Conservation (phyloP, 2,329 filamentous ascomycete genomes). For the Diaporthe sp. region DNA sequence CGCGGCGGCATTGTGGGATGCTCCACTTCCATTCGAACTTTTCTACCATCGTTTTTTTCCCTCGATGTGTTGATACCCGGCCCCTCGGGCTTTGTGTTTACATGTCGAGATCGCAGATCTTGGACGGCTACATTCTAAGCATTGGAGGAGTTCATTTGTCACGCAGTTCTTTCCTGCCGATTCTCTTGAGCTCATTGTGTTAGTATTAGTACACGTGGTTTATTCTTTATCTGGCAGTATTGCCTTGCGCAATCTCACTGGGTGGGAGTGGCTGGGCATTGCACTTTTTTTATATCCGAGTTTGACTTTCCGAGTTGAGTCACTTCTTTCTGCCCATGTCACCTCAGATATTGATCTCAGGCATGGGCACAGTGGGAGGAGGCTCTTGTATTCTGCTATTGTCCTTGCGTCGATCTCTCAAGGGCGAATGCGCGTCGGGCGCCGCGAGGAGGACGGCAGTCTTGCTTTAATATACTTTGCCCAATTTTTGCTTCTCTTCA, state of each 20-base stretch:
- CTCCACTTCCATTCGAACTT: conserved; percentile 36
- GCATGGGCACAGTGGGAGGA: not conserved
- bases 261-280: conserved; percentile 22
- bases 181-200: conserved; percentile 32
- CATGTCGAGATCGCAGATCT: conserved; percentile 24
- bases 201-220: conserved; percentile 31
- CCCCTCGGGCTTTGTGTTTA: conserved; percentile 28
- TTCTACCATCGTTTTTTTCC: conserved; percentile 35
- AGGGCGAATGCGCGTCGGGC: conserved; percentile 11
- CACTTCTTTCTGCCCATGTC: conserved; percentile 10
- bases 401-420: conserved; percentile 3
- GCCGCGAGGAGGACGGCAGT: conserved; percentile 24
- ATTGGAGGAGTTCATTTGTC: conserved; percentile 41
- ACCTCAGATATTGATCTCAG: not conserved
- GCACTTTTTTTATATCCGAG: not conserved
- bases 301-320: not conserved
- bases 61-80: conserved; percentile 34
- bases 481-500: conserved; percentile 13
- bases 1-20: conserved; percentile 31
- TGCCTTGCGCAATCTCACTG: conserved; percentile 33
- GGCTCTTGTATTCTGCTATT: conserved; percentile 22
- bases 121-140: conserved; percentile 34
- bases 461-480: conserved; percentile 35
- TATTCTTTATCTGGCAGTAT: conserved; percentile 34
- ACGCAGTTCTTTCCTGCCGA: conserved; percentile 33